Evolutionary conservation across 768 basidiomycete genomes (phyloP).

Genomic region (Auricularia cornea): DNA sequence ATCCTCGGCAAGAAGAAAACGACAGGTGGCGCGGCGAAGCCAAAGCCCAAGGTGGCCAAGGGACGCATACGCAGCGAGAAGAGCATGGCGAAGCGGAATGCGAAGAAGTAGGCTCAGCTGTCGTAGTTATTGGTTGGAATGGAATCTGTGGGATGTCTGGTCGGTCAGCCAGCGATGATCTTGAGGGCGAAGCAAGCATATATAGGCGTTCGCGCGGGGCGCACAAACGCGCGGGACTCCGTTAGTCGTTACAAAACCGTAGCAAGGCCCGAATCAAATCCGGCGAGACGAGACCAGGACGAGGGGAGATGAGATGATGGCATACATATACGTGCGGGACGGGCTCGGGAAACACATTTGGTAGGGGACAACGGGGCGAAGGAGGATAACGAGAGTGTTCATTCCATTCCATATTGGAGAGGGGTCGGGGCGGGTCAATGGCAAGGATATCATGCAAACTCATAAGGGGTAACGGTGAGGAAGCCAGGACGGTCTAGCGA

Average conservation of each 20-base stretch:
- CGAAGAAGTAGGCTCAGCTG: conserved; percentile 48
- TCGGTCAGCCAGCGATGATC: too few species aligned
- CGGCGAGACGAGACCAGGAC: too few species aligned
- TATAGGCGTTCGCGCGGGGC: too few species aligned
- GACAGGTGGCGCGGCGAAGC: background rate
- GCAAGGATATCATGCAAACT: background rate
- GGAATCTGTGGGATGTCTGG: too few species aligned
- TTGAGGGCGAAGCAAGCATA: too few species aligned
- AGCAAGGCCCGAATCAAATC: background rate
- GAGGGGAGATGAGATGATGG: background rate
- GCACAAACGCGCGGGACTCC: too few species aligned
- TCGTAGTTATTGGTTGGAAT: too few species aligned
- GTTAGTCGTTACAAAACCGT: background rate
- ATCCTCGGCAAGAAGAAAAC: conserved; percentile 18
- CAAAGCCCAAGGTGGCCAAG: conserved; percentile 34
- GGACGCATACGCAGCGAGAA: conserved; percentile 47
- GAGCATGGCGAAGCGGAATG: conserved; percentile 45
- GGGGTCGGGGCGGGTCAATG: background rate
- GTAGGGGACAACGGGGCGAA: background rate
- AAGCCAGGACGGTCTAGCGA: background rate
- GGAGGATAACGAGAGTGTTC: background rate
- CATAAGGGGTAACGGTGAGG: background rate
- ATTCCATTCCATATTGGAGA: background rate
- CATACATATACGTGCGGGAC: background rate
- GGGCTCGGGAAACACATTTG: background rate